Percentiles rank a stretch among this genome's conserved stretches.
Conservation (phyloP, 2,329 filamentous ascomycete genomes). For the Talaromyces piceae region DNA sequence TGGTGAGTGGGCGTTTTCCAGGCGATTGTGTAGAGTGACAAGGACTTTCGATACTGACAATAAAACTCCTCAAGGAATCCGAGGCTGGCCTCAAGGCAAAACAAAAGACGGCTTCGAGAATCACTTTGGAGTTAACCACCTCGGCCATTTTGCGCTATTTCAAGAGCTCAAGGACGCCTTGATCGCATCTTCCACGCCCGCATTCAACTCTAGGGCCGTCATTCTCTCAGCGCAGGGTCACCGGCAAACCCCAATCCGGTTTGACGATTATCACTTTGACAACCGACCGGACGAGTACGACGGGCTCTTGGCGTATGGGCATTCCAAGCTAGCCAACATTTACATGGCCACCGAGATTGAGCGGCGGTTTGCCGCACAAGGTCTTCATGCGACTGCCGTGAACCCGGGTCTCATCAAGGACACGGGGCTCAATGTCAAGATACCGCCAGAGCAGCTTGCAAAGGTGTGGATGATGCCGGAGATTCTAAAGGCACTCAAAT, state of each 20-base stretch:
- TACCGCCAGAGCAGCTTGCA: constrained; percentile 2
- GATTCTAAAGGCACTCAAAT: constrained; percentile 1
- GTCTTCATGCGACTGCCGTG: constrained; percentile 5
- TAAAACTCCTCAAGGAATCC: not conserved
- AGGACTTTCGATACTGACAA: not conserved
- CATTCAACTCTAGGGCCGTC: constrained; percentile 7
- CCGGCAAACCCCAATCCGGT: constrained; percentile 6
- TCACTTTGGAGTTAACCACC: constrained; percentile 10
- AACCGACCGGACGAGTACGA: constrained; percentile 6
- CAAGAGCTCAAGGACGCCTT: constrained; percentile 9
- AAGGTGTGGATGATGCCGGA: not conserved
- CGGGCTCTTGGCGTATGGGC: constrained; percentile 3
- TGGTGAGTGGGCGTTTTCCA: not conserved
- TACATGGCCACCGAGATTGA: constrained; percentile 10
- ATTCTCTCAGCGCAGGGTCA: constrained; percentile 4
- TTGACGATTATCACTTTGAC: constrained; percentile 8
- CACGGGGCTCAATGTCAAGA: constrained; percentile 4
- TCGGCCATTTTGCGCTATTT: constrained; percentile 9
- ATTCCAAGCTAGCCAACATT: constrained; percentile 9
- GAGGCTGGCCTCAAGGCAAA: constrained; percentile 8
- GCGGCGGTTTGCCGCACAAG: not conserved
- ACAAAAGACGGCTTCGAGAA: constrained; percentile 10
- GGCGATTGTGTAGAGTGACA: not conserved
- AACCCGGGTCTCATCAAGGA: constrained; percentile 5
- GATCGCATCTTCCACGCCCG: constrained; percentile 3